Evolutionary conservation across 2,329 filamentous ascomycete genomes (phyloP).

Genomic region (Fusarium bulbicola): DNA sequence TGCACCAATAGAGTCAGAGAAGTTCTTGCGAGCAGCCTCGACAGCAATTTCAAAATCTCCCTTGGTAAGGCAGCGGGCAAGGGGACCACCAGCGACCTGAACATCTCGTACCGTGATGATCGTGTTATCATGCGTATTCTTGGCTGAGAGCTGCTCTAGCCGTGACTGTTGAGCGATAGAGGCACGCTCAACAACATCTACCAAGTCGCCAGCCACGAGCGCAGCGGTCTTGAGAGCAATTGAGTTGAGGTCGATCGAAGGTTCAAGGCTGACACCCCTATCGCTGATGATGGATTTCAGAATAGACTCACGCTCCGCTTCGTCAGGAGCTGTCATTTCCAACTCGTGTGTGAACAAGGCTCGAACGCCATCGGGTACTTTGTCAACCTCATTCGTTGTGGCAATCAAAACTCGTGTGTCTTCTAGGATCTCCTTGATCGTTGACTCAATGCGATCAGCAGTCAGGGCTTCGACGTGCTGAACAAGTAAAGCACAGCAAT

Average conservation of each 20-base stretch:
- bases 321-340: constrained; percentile 91
- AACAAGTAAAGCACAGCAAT: constrained; percentile 85
- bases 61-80: constrained; percentile 80
- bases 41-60: constrained; percentile 92
- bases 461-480: constrained; percentile 91
- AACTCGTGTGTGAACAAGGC: constrained; percentile 95
- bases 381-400: constrained; percentile 94
- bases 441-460: constrained; percentile 87
- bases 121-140: constrained; percentile 49
- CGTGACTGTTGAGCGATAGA: constrained; percentile 79
- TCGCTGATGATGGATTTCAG: constrained; percentile 81
- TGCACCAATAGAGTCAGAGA: constrained; percentile 95
- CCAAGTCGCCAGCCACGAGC: constrained; percentile 90
- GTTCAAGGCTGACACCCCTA: constrained; percentile 78
- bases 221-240: constrained; percentile 96
- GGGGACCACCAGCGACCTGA: constrained; percentile 84
- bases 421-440: constrained; percentile 84
- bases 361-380: constrained; percentile 88
- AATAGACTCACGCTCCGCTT: constrained; percentile 90
- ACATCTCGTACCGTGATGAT: constrained; percentile 79
- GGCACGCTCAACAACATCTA: constrained; percentile 93
- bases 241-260: constrained; percentile 82
- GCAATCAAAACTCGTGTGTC: constrained; percentile 86
- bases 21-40: constrained; percentile 95
- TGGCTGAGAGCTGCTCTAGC: constrained; percentile 74